Evolutionary conservation across 192 early-diverging fungal genomes (phyloP).

Genomic region (Coemansia sp.): DNA sequence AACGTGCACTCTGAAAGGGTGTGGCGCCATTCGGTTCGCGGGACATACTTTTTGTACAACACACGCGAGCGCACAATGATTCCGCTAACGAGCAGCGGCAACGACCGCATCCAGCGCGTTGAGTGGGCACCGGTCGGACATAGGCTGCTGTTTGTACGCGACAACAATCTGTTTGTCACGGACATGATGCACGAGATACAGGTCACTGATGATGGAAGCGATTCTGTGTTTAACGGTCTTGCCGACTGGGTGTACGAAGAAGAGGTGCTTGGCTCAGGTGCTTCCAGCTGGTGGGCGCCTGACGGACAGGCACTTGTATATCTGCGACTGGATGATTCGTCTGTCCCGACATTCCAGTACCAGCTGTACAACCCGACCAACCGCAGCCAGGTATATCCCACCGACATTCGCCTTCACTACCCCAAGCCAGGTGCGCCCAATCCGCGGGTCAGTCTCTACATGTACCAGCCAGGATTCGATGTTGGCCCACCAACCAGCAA

Average conservation of each 20-base stretch:
- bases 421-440: constrained; percentile 89
- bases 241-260: constrained; percentile 99
- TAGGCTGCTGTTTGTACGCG: constrained; percentile 76
- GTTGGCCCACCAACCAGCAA: constrained; percentile 12
- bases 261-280: constrained; percentile 70
- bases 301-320: constrained; percentile 74
- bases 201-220: constrained; percentile 82
- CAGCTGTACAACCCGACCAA: constrained; percentile 69
- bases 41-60: constrained; percentile 79
- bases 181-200: constrained; percentile 66
- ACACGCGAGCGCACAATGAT: constrained; percentile 56
- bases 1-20: constrained; percentile 58
- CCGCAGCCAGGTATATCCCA: constrained; percentile 61
- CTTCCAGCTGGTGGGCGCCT: constrained; percentile 87
- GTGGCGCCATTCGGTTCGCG: constrained; percentile 85
- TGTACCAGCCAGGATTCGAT: constrained; percentile 58
- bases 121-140: constrained; percentile 79
- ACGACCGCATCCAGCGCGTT: constrained; percentile 60
- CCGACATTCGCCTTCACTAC: constrained; percentile 74
- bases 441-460: constrained; percentile 72
- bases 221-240: constrained; percentile 83
- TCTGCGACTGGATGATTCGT: constrained; percentile 82
- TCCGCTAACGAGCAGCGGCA: constrained; percentile 54
- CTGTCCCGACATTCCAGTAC: constrained; percentile 74
- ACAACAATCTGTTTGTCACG: constrained; percentile 85